Base-by-base conservation (phyloP, 2,329 filamentous ascomycete genomes). In the Trichoderma atroviride region DNA sequence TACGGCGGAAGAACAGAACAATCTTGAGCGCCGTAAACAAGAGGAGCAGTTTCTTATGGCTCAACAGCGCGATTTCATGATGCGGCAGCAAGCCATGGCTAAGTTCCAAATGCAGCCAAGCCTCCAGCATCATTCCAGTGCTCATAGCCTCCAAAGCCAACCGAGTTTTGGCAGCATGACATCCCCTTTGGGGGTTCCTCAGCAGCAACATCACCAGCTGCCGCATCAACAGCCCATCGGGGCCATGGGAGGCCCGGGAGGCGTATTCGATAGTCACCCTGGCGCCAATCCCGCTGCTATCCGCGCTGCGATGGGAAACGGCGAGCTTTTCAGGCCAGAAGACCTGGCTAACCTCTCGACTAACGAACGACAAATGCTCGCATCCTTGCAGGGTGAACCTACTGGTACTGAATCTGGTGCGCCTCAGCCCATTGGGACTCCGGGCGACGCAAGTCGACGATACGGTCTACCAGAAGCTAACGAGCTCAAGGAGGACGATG, bases 41-140 rank as follows among this genome's bases (percentile, higher is more conserved):
- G 96, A 99, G 80, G 96, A 99, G 77, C 96, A 99, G 78, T 97
- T 96, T 78, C 85, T 97, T 43, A 96, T 98, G 89, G 96, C 96
- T 57, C 91, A 96, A 53, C 96, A 99, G 79, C 93, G 97, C 74
- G 96, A 99, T 78, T 93, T 93, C 74, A 87, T 97, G 68, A 92
- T 94, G 72, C 92, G 94, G 72, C 94, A 97, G 76, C 94, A 97
- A 76, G 86, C 88, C 7, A 89, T 94, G 70, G 85, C 89, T 62
- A 91, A 94, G 77, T 91, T 92, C 77, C 90, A 90, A 68, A 85
- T 91, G 74, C 64, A 50, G 31, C 76, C 78, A 66, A 77, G 83
- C 70, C 86, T 98, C 10, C 94, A 98, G 75, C 96, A 98, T 77
- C 94, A 98, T 77, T 94, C 93, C 0, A 98, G 95, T 77, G 93